Evolutionary conservation across 1,284 basidiomycete genomes (phyloP).

Genomic region (Heterobasidion irregulare): DNA sequence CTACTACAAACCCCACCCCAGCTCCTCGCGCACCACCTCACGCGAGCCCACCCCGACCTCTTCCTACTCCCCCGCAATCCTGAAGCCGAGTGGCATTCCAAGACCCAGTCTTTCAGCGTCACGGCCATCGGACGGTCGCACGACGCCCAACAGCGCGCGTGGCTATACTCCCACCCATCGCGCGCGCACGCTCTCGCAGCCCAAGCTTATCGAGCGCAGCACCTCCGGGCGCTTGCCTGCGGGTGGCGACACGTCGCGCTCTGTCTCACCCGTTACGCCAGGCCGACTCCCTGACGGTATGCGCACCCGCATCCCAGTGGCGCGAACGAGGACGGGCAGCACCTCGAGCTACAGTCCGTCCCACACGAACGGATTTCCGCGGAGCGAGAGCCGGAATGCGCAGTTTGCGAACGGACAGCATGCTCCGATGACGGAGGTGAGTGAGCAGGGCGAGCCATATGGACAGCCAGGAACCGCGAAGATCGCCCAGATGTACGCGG

Average conservation of each 20-base stretch:
- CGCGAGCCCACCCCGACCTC: constrained; percentile 3
- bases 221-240: constrained; percentile 9
- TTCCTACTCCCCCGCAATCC: neutral
- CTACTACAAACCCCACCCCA: constrained; percentile 10
- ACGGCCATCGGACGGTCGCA: constrained; percentile 15
- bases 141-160: constrained; percentile 13
- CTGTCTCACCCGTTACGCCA: constrained; percentile 26
- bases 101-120: constrained; percentile 31
- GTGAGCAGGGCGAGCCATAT: constrained; percentile 11
- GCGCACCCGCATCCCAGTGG: constrained; percentile 42
- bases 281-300: constrained; percentile 21
- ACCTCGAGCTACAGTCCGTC: constrained; percentile 28
- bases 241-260: constrained; percentile 14
- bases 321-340: constrained; percentile 34
- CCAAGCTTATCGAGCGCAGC: constrained; percentile 29
- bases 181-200: constrained; percentile 42
- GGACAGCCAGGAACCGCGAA: neutral
- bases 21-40: constrained; percentile 13
- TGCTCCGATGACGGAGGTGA: constrained; percentile 8
- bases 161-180: neutral
- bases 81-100: constrained; percentile 34
- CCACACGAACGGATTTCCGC: constrained; percentile 12
- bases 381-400: constrained; percentile 9
- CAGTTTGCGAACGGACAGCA: constrained; percentile 1
- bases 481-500: constrained; percentile 1